Evolutionary conservation across 2,329 filamentous ascomycete genomes (phyloP), one percentile per base, ranked within the genome.

Genomic region (Fusarium temperatum): DNA sequence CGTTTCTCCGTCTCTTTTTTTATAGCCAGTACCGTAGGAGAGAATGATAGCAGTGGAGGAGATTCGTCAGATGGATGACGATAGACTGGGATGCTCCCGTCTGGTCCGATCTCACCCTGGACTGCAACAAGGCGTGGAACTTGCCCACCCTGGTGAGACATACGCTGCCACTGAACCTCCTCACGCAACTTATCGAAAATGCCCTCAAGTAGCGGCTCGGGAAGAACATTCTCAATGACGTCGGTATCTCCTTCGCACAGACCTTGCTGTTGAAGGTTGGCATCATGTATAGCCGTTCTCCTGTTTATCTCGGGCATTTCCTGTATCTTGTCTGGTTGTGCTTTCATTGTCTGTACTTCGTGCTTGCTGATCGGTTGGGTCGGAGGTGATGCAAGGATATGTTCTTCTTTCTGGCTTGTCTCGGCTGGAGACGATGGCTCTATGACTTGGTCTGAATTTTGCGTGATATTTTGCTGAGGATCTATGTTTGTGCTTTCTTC

Each of bases 51-150:
- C 20, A 98, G 83, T 2, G 93, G 91, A 1, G 95, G 92, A 2
- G 93, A 94, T 80, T 97, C 93, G 79, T 99, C 96, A 8, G 94
- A 90, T 50, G 96, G 96, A 82, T 98, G 96, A 20, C 96, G 93
- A 82, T 99, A 99, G n/a, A 98, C 88, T 28, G 96, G 96, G 81
- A 93, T 91, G 73, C 87, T 91, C 24, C 93, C 94, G 77, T 96
- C 91, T 1, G 85, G 80, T 44, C 86, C 87, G 36, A 95, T 85
- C 22, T 88, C 85, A 8, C 95, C 96, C 81, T 98, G 95, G 26
- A 97, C 95, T 55, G 94, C 95, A 12, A 98, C 94, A 5, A 98
- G 89, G 42, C 96, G 91, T 48, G 96, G 96, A 1, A 98, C 96
- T 77, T 96, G 93, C 32, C 96, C 95, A 39, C 94, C 94, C 74